Conservation (phyloP, 306 rosid genomes). For the Adenanthera pavonina region DNA sequence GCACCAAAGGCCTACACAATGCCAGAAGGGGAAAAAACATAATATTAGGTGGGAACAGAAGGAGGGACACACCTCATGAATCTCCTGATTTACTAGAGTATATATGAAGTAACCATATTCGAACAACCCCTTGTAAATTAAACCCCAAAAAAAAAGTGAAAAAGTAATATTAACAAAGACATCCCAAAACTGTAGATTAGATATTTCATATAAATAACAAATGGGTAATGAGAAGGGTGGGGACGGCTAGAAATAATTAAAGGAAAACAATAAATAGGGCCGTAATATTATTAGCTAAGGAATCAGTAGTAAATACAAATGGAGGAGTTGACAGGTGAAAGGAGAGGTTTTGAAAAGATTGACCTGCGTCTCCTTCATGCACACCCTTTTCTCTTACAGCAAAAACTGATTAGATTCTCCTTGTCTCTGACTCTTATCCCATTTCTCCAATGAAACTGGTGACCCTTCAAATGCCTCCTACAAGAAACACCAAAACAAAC, state of each 20-base stretch:
- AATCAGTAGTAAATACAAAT: slow-evolving; percentile 56
- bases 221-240: slow-evolving; percentile 45
- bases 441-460: slow-evolving; percentile 52
- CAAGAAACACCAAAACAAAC: not conserved
- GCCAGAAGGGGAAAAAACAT: slow-evolving; percentile 16
- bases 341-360: slow-evolving; percentile 58
- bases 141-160: not conserved
- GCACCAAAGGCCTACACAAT: slow-evolving; percentile 44
- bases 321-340: slow-evolving; percentile 58
- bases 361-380: slow-evolving; percentile 67
- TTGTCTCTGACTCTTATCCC: slow-evolving; percentile 54
- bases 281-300: slow-evolving; percentile 59
- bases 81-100: slow-evolving; percentile 15
- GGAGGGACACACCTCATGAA: slow-evolving; percentile 42
- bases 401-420: slow-evolving; percentile 49
- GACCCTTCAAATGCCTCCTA: slow-evolving; percentile 62
- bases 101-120: slow-evolving; percentile 12
- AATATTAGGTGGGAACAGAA: slow-evolving; percentile 44
- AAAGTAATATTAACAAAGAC: not conserved
- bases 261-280: slow-evolving; percentile 55
- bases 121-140: not conserved
- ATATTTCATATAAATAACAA: slow-evolving; percentile 9
- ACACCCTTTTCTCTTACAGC: slow-evolving; percentile 44
- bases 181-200: not conserved
- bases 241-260: slow-evolving; percentile 44